Evolutionary conservation across 371 early-diverging fungal genomes (phyloP), one percentile per base, ranked within the genome.

Genomic region (Choanephora cucurbitarum): DNA sequence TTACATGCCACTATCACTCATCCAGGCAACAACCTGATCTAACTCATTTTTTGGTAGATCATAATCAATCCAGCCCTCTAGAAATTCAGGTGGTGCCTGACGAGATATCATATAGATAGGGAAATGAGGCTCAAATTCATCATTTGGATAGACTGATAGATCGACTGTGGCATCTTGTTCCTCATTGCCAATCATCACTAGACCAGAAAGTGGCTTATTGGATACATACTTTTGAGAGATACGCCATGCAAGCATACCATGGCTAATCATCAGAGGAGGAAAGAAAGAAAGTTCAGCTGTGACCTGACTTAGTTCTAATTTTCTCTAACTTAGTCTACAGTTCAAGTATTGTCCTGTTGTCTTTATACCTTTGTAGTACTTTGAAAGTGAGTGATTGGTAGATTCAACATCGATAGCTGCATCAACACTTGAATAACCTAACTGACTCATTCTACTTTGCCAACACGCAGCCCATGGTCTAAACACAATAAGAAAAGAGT

Each of bases 101-200:
- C 19, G 19, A 1, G 48, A 45, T 11, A 57, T 41, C 39, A 42
- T 64, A 24, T 64, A 34, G 1, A 76, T 60, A 0, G 73, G 71
- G 50, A 76, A 73, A 19, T 59, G 54, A n/a, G 77, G 77, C 28
- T 76, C 77, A 51, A 73, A 76, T 59, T 66, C 63, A 28, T 48
- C 57, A n/a, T 37, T 44, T 33, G 59, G 66, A 40, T 54, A 61
- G 23, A 45, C 24, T 15, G 32, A 1, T 15, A 24, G 15, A 8
- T 24, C 41, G 21, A 7, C 32, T 0, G 50, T 43, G 5, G 19
- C 31, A 44, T 59, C 49, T 18, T 63, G 21, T 0, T 41, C 6
- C 3, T 24, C 1, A 9, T 46, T 22, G 1, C 57, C 49, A 0
- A 70, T 41, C 51, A 76, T 45, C 0, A 70, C 58, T 14, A 73